These are phyloP conservation scores for Aspergillus novoparasiticus DNA, from an alignment of 2,329 filamentous ascomycete genomes.

Conservation along the genomic window DNA sequence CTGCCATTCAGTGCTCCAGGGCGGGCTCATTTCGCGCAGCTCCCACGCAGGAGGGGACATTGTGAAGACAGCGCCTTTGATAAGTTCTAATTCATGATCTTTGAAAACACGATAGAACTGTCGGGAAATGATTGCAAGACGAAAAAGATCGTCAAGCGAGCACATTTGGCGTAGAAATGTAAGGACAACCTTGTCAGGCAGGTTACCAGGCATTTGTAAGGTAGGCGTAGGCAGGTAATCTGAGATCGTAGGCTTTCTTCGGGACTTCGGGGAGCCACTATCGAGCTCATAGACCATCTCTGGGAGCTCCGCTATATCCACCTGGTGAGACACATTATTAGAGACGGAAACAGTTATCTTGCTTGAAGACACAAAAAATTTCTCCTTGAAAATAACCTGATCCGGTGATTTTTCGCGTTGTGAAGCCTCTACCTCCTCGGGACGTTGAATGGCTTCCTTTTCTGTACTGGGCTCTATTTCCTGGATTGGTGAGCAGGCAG, in stretches of 20 bases:
- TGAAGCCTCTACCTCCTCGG: background rate
- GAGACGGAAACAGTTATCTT: constrained; percentile 20
- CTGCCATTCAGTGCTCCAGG: constrained; percentile 48
- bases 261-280: constrained; percentile 25
- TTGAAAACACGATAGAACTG: constrained; percentile 63
- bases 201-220: constrained; percentile 41
- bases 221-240: constrained; percentile 23
- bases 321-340: constrained; percentile 22
- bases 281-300: constrained; percentile 39
- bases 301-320: constrained; percentile 23
- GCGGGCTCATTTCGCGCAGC: constrained; percentile 59
- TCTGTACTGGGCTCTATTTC: background rate
- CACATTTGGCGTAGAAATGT: constrained; percentile 54
- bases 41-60: constrained; percentile 64
- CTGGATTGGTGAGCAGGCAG: background rate
- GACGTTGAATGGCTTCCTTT: background rate
- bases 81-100: constrained; percentile 56
- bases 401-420: background rate
- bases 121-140: constrained; percentile 55
- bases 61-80: constrained; percentile 54
- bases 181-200: constrained; percentile 55
- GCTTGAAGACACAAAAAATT: constrained; percentile 26
- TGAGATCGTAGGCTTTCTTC: constrained; percentile 16
- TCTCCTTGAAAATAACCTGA: constrained; percentile 22
- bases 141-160: constrained; percentile 58